Base-by-base conservation (phyloP, 805 yeast genomes). In the Starmerella ratchasimensis region DNA sequence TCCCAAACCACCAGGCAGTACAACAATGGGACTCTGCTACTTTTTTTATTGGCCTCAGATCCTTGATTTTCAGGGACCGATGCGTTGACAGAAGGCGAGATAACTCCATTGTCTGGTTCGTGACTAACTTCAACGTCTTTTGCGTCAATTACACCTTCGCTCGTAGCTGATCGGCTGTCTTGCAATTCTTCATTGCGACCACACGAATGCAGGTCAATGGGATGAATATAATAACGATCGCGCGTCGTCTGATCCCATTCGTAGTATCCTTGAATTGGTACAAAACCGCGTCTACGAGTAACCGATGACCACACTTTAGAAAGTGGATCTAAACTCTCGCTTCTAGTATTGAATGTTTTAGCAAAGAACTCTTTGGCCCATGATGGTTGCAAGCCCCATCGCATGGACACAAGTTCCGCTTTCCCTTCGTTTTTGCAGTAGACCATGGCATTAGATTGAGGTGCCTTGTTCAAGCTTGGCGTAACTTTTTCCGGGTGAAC, bases 251-350 rank as follows among this genome's bases (percentile, higher is more conserved):
- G 9, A 51, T 46, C 46, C 95, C 96, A 86, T 57, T 86, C 96
- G 52, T 71, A 86, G 56, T 86, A 86, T 0, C 95, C 95, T 49
- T 71, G 69, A 28, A 80, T 67, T 0, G 93, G 88, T 0, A 83
- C 71, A 1, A 77, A 74, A 54, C 94, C 84, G 27, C 94, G 61
- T 4, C 62, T 60, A 7, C 58, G 58, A 26, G 65, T 58, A 4
- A 71, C 62, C 1, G 62, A 43, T 5, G 62, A 62, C 94, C 94
- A 84, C 28, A 77, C 56, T 17, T 65, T 60, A 30, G 67, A 64
- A 1, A 59, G 56, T 4, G 65, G 62, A 0, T 50, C 48, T 9
- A 83, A 49, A 5, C 76, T 68, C 45, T 83, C 94, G 25, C 60
- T 59, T 16, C 90, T 60, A 19, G 93, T 83, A 59, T 84, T 84